Conservation (phyloP, 257 asterid genomes). For the Plantago elongata region DNA sequence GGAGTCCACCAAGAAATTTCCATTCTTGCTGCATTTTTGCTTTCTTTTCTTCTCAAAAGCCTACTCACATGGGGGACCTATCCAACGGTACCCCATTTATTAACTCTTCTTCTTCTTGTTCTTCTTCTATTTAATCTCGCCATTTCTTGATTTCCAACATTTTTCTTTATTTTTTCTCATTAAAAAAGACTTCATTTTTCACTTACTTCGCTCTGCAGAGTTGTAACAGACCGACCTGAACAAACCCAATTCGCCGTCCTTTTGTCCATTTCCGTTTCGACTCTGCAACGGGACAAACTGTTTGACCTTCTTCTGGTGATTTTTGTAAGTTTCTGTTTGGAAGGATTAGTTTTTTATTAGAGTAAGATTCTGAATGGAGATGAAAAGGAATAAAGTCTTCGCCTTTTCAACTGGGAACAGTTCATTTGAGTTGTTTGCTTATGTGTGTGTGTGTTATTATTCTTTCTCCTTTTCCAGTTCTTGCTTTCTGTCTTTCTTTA, state of each 20-base stretch:
- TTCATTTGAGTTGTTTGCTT: background rate
- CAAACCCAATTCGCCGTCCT: slow-evolving; percentile 25
- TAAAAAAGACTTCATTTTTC: too few relatives aligned
- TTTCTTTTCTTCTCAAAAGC: background rate
- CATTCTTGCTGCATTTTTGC: background rate
- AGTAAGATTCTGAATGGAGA: slow-evolving; percentile 16
- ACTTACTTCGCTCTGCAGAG: too few relatives aligned
- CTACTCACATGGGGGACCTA: slow-evolving; percentile 5
- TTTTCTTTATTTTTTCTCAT: too few relatives aligned
- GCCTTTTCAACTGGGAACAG: background rate
- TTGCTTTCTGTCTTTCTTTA: background rate
- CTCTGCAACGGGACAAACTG: slow-evolving; percentile 7
- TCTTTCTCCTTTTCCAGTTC: background rate
- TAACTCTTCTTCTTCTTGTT: background rate
- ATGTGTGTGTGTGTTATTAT: too few relatives aligned
- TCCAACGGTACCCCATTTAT: slow-evolving; percentile 10
- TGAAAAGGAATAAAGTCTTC: slow-evolving; percentile 5
- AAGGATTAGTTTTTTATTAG: slow-evolving; percentile 18
- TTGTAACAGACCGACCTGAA: too few relatives aligned
- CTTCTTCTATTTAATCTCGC: slow-evolving; percentile 3
- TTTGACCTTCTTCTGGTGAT: slow-evolving; percentile 21
- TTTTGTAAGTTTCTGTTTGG: slow-evolving; percentile 28
- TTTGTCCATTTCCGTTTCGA: slow-evolving; percentile 28
- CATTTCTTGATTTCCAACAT: too few relatives aligned
- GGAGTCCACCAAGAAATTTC: too few relatives aligned